phyloP scores from a whole-genome alignment of 106 monocot genomes.

The Platanthera guangdongensis region DNA sequence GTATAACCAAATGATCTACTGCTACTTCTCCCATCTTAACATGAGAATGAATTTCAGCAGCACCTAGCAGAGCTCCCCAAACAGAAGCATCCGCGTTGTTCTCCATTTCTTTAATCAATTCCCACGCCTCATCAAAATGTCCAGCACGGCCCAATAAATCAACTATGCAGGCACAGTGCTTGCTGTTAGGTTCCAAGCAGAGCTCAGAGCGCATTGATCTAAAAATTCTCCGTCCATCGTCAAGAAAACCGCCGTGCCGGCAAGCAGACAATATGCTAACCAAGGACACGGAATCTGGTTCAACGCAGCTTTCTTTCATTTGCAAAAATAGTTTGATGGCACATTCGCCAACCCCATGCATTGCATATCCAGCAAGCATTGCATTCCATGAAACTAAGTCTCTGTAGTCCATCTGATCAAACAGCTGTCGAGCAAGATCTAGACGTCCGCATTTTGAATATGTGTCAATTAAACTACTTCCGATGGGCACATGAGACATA shows the following conservation, averaged over 20 bases:
- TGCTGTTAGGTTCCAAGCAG: constrained; percentile 25
- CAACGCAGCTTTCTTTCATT: constrained; percentile 26
- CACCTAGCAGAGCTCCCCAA: constrained; percentile 59
- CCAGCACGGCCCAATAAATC: constrained; percentile 60
- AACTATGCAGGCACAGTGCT: constrained; percentile 63
- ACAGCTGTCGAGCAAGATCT: constrained; percentile 39
- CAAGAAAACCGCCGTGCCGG: constrained; percentile 59
- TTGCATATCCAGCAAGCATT: constrained; percentile 60
- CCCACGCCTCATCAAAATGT: constrained; percentile 41
- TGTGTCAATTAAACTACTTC: constrained; percentile 75
- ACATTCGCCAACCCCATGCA: constrained; percentile 44
- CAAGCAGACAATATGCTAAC: constrained; percentile 65
- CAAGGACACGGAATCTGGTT: constrained; percentile 39
- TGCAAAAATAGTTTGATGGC: constrained; percentile 40
- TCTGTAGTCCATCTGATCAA: constrained; percentile 43
- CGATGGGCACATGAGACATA: constrained; percentile 29
- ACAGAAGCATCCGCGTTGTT: constrained; percentile 29
- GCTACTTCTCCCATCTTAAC: constrained; percentile 49
- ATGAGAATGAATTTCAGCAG: constrained; percentile 48
- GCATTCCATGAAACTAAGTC: constrained; percentile 55
- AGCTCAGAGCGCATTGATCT: constrained; percentile 30
- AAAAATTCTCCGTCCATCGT: constrained; percentile 53
- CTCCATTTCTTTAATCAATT: constrained; percentile 34
- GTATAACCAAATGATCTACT: constrained; percentile 28
- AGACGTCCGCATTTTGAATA: constrained; percentile 75